Base-by-base conservation (phyloP, 1,284 basidiomycete species). In the Violaceomyces palustris region DNA sequence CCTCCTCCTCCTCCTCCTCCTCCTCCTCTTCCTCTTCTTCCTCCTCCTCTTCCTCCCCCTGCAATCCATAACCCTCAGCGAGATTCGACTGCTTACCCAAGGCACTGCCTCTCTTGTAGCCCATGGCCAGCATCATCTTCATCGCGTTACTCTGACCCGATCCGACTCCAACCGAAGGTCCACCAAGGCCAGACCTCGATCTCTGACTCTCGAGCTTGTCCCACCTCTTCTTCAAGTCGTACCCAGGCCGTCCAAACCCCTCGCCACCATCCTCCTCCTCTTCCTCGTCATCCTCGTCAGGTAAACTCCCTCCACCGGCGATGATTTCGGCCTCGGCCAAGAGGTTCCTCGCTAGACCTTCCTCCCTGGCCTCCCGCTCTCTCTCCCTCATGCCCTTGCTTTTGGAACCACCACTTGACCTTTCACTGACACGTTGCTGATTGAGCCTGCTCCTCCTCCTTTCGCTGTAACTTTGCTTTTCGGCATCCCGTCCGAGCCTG, bases 61-160 rank as follows among this genome's bases (percentile, higher is more conserved):
- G 26, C 22, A 39, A 39, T 3, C 18, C 34, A 4, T 25, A 10
- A 5, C 15, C 12, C 12, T 19, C 11, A 6, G 39, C 15, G 7
- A 17, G 28, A 21, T 31, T 31, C 35, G 39, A 45, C n/a, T 44
- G 41, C 28, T 19, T 45, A 1, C 61, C 61, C 0, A 64, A 42
- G 19, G 50, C 45, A 26, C 51, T 35, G 6, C 53, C 59, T 1
- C 46, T 35, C 18, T 50, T 27, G 35, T 61, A 66, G 0, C 63
- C 63, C 63, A 66, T 66, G 10, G 60, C 60, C 3, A 50, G 41
- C 63, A 66, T 66, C 60, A 66, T 66, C 14, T 43, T 33, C 51
- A 57, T 48, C 35, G 60, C 63, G 14, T 42, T 43, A 4, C 14
- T 18, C n/a, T n/a, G n/a, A n/a, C n/a, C n/a, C n/a, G n/a, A n/a